Evolutionary conservation across 371 early-diverging fungal species (phyloP).

Genomic region (Lichtheimia corymbifera): DNA sequence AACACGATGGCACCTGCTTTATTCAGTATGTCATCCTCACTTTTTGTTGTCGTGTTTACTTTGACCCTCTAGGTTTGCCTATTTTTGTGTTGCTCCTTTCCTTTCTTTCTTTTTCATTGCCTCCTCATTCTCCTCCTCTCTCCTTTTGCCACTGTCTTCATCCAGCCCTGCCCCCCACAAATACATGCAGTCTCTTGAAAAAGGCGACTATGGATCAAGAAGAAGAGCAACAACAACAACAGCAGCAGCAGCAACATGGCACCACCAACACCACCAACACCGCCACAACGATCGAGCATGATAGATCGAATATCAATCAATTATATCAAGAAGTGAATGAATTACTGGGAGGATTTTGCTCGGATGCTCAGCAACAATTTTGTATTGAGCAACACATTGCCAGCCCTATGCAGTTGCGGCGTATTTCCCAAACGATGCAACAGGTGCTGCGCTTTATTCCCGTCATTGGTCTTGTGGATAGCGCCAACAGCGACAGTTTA

Average conservation of each 20-base stretch:
- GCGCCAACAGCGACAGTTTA: slow-evolving; percentile 10
- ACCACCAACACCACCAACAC: background rate
- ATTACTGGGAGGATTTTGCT: slow-evolving; percentile 14
- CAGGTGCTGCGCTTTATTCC: slow-evolving; percentile 19
- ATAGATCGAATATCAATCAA: background rate
- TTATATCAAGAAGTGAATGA: slow-evolving; percentile 21
- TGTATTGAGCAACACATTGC: slow-evolving; percentile 20
- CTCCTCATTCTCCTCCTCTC: background rate
- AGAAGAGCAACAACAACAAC: background rate
- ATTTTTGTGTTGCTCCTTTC: background rate
- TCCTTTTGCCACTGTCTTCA: background rate
- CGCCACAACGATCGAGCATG: no score
- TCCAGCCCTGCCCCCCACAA: background rate
- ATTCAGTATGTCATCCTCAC: background rate
- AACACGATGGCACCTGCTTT: slow-evolving; percentile 1
- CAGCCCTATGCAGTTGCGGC: slow-evolving; percentile 17
- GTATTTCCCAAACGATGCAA: slow-evolving; percentile 21
- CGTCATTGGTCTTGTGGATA: slow-evolving; percentile 12
- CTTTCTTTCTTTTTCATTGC: slow-evolving; percentile 1
- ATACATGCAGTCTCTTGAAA: background rate
- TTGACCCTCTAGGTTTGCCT: background rate
- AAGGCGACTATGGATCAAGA: background rate
- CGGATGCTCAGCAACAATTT: slow-evolving; percentile 23
- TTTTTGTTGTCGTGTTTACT: no score
- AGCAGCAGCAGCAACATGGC: background rate